phyloP scores from a whole-genome alignment of 768 basidiomycete genomes.

The Tylopilus vinaceipallidus region DNA sequence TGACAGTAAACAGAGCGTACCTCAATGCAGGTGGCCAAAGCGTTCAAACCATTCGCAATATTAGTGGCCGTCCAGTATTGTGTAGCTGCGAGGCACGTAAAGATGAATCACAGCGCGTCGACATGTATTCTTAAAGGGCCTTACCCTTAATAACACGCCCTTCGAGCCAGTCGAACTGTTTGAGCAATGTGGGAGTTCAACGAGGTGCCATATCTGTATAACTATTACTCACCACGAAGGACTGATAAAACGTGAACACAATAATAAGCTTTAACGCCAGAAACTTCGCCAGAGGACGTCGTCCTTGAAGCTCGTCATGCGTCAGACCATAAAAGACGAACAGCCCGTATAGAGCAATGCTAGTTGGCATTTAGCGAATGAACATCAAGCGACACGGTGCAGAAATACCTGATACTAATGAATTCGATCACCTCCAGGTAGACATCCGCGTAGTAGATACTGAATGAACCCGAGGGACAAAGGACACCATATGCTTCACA shows the following conservation, averaged over 20 bases:
- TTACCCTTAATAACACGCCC: slow-evolving; percentile 66
- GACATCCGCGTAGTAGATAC: slow-evolving; percentile 57
- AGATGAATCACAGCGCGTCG: not conserved
- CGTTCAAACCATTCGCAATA: slow-evolving; percentile 80
- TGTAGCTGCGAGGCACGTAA: slow-evolving; percentile 44
- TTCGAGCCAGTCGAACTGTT: slow-evolving; percentile 64
- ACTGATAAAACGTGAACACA: slow-evolving; percentile 88
- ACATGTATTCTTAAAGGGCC: not conserved
- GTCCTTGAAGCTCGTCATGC: slow-evolving; percentile 72
- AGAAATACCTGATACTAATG: slow-evolving; percentile 69
- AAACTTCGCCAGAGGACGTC: slow-evolving; percentile 82
- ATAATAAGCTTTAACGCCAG: slow-evolving; percentile 84
- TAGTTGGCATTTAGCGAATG: slow-evolving; percentile 24
- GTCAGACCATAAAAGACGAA: slow-evolving; percentile 81
- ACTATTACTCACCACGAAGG: slow-evolving; percentile 56
- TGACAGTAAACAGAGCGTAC: slow-evolving; percentile 39
- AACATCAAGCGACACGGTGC: not conserved
- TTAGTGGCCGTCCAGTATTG: slow-evolving; percentile 82
- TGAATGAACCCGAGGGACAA: slow-evolving; percentile 63
- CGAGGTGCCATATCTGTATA: not conserved
- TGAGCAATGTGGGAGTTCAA: not conserved
- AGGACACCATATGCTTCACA: slow-evolving; percentile 68
- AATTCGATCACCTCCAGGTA: slow-evolving; percentile 77
- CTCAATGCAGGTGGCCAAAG: slow-evolving; percentile 82
- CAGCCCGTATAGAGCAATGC: slow-evolving; percentile 84